Base-by-base conservation (phyloP, 495 filamentous ascomycete genomes). In the Aspergillus sclerotiicarbonarius region DNA sequence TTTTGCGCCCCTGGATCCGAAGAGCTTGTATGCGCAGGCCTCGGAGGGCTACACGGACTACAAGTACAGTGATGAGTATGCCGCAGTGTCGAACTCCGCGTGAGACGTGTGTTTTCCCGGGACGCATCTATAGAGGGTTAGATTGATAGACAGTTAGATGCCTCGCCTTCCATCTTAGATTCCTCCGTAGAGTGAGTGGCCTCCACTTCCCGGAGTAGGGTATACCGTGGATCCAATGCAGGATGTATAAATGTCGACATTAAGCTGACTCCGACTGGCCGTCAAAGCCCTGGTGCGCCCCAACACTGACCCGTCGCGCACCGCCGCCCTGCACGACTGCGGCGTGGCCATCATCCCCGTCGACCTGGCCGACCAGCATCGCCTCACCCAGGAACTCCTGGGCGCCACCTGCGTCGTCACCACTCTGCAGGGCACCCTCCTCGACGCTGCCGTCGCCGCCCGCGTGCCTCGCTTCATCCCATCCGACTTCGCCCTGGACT, bases 1-100 rank as follows among this genome's bases (percentile, higher is more conserved):
- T 41, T 69, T 90, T 60, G 76, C 63, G 19, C 59, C 63, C 32
- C 90, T 87, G 63, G 71, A 90, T 57, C 74, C 81, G 3, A 57
- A 64, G 0, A 81, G 76, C 0, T 90, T 90, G 59, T 90, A 90
- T 58, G 53, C 62, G 8, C 65, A 71, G 33, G 61, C 12, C 1
- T 21, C 67, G 0, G 46, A 65, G 46, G 89, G 89, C n/a, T 92
- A 90, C 65, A 79, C 73, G 1, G 85, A 46, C 25, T 46, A 46
- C 13, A 18, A 18, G 45, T 9, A 30, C 44, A 46, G 44, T 9
- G 8, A 20, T 8, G 44, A 46, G 18, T 46, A 20, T 35, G 25
- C 25, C 2, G 25, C 25, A 25, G 25, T 5, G 5, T 25, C 25
- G 25, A 2, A 25, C 2, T 25, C 25, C 25, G 25, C 25, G 5